Conservation (phyloP, 1,284 basidiomycete genomes). For the Boletus mariae region DNA sequence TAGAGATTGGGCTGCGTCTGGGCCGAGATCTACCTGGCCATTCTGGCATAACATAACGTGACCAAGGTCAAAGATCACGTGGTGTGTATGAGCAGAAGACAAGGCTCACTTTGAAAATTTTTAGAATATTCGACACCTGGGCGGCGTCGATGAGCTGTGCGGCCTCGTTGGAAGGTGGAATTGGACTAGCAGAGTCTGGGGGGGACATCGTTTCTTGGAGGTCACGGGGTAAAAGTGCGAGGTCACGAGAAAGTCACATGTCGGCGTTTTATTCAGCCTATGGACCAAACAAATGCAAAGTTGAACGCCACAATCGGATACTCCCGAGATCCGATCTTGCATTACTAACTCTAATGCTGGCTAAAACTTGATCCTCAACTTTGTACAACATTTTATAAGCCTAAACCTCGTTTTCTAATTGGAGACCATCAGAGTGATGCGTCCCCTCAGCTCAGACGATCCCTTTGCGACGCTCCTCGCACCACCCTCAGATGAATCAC, state of each 20-base stretch:
- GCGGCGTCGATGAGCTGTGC: constrained; percentile 21
- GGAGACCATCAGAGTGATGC: neutral
- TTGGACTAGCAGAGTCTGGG: neutral
- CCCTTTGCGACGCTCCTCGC: constrained; percentile 53
- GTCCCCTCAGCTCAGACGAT: constrained; percentile 38
- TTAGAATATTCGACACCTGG: constrained; percentile 27
- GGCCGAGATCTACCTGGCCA: constrained; percentile 27
- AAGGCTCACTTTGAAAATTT: constrained; percentile 28
- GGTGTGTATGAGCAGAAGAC: constrained; percentile 3
- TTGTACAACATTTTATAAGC: neutral
- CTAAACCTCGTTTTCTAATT: no score
- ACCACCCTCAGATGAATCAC: constrained; percentile 58
- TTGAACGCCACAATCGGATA: constrained; percentile 9
- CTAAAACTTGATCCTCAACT: neutral
- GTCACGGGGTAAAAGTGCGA: constrained; percentile 28
- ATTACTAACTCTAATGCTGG: no score
- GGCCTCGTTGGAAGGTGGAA: constrained; percentile 12
- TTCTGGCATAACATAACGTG: constrained; percentile 26
- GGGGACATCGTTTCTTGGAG: no score
- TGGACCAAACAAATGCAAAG: constrained; percentile 31
- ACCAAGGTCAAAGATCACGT: constrained; percentile 28
- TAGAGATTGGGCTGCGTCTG: constrained; percentile 30
- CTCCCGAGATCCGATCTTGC: neutral
- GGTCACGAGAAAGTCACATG: constrained; percentile 38
- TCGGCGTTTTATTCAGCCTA: constrained; percentile 28